phyloP scores from a whole-genome alignment of 2,329 filamentous ascomycete species.

The Triangularia setosa region DNA sequence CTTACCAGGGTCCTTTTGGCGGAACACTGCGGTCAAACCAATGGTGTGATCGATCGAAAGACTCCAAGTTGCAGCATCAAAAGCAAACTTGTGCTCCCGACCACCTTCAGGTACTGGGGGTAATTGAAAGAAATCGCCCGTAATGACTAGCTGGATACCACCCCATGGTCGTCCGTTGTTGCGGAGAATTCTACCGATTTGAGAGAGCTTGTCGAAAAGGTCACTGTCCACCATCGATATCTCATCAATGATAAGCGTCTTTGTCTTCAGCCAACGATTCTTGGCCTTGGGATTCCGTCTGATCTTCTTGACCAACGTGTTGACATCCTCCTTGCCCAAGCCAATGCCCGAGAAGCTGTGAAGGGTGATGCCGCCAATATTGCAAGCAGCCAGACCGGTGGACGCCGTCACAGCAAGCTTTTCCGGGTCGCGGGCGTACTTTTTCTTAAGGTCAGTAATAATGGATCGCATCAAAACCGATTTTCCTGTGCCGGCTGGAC shows the following conservation, averaged over 20 bases:
- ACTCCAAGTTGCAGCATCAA: conserved; percentile 86
- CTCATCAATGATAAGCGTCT: conserved; percentile 86
- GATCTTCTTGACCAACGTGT: conserved; percentile 83
- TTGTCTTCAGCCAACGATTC: conserved; percentile 82
- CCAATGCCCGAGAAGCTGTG: conserved; percentile 97
- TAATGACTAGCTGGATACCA: conserved; percentile 92
- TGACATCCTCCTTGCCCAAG: conserved; percentile 81
- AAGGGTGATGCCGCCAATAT: conserved; percentile 90
- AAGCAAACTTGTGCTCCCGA: conserved; percentile 77
- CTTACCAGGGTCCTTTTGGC: conserved; percentile 76
- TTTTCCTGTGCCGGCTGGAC: conserved; percentile 94
- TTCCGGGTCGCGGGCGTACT: conserved; percentile 72
- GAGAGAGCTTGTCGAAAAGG: conserved; percentile 91
- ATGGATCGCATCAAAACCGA: conserved; percentile 93
- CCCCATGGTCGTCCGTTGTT: conserved; percentile 93
- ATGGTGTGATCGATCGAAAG: conserved; percentile 95
- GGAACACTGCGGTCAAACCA: conserved; percentile 90
- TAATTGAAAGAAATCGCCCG: conserved; percentile 95
- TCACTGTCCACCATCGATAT: conserved; percentile 98
- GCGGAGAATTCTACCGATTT: conserved; percentile 77
- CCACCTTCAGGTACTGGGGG: conserved; percentile 73
- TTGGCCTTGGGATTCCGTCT: conserved; percentile 83
- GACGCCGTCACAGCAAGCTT: conserved; percentile 91
- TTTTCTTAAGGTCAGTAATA: conserved; percentile 73
- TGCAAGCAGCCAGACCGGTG: conserved; percentile 91